These are phyloP conservation scores for Rhizopus delemar DNA, from an alignment of 371 early-diverging fungal genomes.

Conservation along the genomic window DNA sequence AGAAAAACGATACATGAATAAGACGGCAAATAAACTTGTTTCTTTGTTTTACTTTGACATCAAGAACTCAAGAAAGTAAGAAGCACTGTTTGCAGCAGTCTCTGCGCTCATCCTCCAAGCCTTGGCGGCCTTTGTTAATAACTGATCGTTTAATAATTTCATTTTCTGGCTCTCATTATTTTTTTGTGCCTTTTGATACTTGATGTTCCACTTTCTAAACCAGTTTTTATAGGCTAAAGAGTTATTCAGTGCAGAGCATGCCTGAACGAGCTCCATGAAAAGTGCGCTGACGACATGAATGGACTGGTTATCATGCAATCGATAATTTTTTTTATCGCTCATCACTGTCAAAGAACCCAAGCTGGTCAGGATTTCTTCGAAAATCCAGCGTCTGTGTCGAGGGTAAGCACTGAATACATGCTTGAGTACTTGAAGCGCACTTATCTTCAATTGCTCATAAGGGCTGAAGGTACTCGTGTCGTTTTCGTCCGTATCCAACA, in stretches of 20 bases:
- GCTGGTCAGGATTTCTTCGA: constrained; percentile 81
- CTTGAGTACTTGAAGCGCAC: constrained; percentile 50
- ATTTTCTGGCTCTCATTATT: constrained; percentile 29
- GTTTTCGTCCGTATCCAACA: constrained; percentile 2
- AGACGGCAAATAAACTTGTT: background rate
- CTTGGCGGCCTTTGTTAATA: constrained; percentile 22
- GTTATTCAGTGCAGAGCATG: constrained; percentile 50
- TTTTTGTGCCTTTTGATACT: constrained; percentile 32
- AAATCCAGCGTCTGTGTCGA: constrained; percentile 74
- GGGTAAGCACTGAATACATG: constrained; percentile 65
- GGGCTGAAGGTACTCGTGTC: constrained; percentile 32
- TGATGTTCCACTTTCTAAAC: constrained; percentile 39
- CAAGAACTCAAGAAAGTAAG: constrained; percentile 67
- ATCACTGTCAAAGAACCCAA: constrained; percentile 64
- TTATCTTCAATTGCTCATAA: constrained; percentile 51
- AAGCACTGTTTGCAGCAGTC: constrained; percentile 60
- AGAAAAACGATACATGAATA: background rate
- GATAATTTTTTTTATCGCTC: constrained; percentile 56
- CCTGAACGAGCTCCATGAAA: constrained; percentile 80
- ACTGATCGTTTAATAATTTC: constrained; percentile 21
- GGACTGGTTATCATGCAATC: constrained; percentile 63
- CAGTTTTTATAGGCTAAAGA: constrained; percentile 25
- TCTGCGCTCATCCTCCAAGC: constrained; percentile 51
- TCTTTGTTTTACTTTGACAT: constrained; percentile 49
- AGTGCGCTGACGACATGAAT: constrained; percentile 81